Evolutionary conservation across 2,329 filamentous ascomycete genomes (phyloP).

Genomic region (Apiospora rasikravindrae): DNA sequence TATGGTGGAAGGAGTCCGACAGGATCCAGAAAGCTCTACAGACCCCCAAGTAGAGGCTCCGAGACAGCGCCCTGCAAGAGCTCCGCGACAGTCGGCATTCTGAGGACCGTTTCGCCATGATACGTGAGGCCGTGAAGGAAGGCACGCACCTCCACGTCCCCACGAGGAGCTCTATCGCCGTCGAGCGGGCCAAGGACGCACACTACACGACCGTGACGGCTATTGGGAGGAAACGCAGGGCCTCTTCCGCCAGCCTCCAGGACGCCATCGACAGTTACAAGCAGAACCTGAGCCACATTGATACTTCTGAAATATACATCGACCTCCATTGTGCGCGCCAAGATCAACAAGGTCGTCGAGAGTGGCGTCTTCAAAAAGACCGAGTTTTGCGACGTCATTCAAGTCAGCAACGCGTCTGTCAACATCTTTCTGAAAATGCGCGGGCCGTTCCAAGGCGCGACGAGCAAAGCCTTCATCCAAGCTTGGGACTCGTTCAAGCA

Average conservation of each 20-base stretch:
- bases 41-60: too few relatives aligned
- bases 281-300: not conserved
- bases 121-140: not conserved
- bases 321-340: constrained; percentile 26
- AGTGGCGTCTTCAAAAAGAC: constrained; percentile 32
- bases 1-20: too few relatives aligned
- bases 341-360: constrained; percentile 32
- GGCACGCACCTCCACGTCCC: not conserved
- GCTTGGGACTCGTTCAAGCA: constrained; percentile 34
- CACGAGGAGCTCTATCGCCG: not conserved
- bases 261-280: not conserved
- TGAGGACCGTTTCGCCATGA: not conserved
- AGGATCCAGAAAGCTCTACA: too few relatives aligned
- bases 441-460: constrained; percentile 27
- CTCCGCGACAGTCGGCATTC: not conserved
- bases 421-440: constrained; percentile 27
- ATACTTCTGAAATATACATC: not conserved
- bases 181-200: not conserved
- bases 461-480: constrained; percentile 23
- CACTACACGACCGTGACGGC: not conserved
- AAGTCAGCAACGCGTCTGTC: constrained; percentile 22
- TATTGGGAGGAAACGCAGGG: not conserved
- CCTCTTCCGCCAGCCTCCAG: not conserved
- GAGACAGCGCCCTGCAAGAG: too few relatives aligned
- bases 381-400: constrained; percentile 31